Evolutionary conservation across 768 basidiomycete genomes (phyloP).

Genomic region (Auricularia cornea): DNA sequence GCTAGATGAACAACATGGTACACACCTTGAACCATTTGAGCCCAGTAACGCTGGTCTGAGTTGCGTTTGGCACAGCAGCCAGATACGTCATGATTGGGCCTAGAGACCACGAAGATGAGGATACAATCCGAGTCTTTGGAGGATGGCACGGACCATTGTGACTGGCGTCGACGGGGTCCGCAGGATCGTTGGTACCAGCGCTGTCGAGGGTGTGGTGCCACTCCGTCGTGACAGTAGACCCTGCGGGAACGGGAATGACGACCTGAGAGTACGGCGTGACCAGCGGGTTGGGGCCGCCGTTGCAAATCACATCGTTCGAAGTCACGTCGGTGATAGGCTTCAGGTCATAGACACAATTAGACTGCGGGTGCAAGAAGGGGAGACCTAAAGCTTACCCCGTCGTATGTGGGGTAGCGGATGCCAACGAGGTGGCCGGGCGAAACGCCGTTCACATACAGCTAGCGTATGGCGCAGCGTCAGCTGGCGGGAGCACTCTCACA

Average conservation of each 20-base stretch:
- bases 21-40: slow-evolving; percentile 41
- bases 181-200: slow-evolving; percentile 38
- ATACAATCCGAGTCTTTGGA: slow-evolving; percentile 21
- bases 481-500: not conserved
- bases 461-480: slow-evolving; percentile 16
- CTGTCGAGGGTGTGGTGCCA: slow-evolving; percentile 43
- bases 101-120: not conserved
- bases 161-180: slow-evolving; percentile 39
- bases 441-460: slow-evolving; percentile 46
- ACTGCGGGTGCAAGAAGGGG: slow-evolving; percentile 17
- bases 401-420: slow-evolving; percentile 34
- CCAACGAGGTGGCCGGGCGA: slow-evolving; percentile 35
- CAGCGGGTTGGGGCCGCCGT: slow-evolving; percentile 49
- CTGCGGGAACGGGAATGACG: slow-evolving; percentile 43
- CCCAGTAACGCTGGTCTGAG: slow-evolving; percentile 37
- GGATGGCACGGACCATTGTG: slow-evolving; percentile 52
- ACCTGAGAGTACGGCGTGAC: slow-evolving; percentile 11
- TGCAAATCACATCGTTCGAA: slow-evolving; percentile 48
- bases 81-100: slow-evolving; percentile 19
- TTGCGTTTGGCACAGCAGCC: slow-evolving; percentile 37
- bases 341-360: not conserved
- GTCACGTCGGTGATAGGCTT: slow-evolving; percentile 51
- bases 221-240: slow-evolving; percentile 43
- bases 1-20: no score
- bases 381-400: slow-evolving; percentile 33